phyloP scores from a whole-genome alignment of 2,329 filamentous ascomycete genomes.

The Daldinia sp. region DNA sequence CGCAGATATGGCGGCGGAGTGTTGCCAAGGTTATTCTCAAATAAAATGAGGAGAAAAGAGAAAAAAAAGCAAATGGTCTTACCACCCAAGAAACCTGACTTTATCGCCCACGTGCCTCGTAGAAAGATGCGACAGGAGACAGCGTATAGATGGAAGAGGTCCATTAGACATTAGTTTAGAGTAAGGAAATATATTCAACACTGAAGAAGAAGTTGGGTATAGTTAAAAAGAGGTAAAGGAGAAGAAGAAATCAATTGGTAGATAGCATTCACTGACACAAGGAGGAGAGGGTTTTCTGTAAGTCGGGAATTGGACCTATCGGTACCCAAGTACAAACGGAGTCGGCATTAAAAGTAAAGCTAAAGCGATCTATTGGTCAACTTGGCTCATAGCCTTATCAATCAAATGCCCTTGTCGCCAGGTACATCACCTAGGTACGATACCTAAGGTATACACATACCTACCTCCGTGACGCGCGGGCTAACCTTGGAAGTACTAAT shows the following conservation, averaged over 20 bases:
- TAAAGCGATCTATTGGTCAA: neutral
- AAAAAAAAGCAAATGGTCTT: constrained; percentile 48
- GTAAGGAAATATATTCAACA: too few species aligned
- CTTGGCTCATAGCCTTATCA: neutral
- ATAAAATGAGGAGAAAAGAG: constrained; percentile 6
- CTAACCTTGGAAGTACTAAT: neutral
- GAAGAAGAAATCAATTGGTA: neutral
- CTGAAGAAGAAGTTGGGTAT: neutral
- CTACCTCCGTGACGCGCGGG: too few species aligned
- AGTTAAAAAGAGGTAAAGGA: neutral
- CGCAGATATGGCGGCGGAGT: constrained; percentile 4
- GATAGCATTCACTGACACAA: neutral
- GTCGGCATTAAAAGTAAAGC: too few species aligned
- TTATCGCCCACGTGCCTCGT: constrained; percentile 69
- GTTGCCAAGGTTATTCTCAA: neutral
- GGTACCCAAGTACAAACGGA: neutral
- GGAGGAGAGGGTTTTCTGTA: neutral
- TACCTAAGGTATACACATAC: too few species aligned
- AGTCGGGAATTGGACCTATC: too few species aligned
- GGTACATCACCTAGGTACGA: too few species aligned
- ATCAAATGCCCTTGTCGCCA: neutral
- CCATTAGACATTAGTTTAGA: constrained; percentile 58
- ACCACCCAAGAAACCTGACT: constrained; percentile 93
- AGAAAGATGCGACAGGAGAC: constrained; percentile 70
- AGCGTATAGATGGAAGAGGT: constrained; percentile 70